These are phyloP conservation scores for Phytopythium sindhum DNA, from an alignment of 352 stramenopile genomes.

Conservation along the genomic window DNA sequence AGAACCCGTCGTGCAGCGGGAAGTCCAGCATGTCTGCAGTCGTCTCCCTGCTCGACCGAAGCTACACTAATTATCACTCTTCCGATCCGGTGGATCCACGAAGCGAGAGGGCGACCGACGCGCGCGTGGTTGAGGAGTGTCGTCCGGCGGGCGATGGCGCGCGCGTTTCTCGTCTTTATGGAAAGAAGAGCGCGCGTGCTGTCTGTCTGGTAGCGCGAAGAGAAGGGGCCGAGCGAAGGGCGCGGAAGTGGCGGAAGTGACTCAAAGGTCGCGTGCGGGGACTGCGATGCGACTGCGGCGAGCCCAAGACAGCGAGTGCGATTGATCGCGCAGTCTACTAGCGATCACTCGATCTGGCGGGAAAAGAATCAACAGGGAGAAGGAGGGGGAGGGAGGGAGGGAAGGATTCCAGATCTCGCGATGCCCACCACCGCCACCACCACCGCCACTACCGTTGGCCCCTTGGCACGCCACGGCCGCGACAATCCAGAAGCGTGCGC, in stretches of 20 bases:
- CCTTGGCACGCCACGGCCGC: background rate
- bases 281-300: too few species aligned
- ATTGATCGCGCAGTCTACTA: too few species aligned
- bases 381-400: too few species aligned
- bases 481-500: background rate
- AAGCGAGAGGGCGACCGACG: background rate
- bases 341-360: background rate
- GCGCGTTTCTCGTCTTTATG: background rate
- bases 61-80: background rate
- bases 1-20: slow-evolving; percentile 76
- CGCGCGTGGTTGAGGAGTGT: background rate
- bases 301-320: background rate
- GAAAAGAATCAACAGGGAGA: background rate
- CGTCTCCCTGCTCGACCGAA: background rate
- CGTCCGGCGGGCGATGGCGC: background rate
- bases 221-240: background rate
- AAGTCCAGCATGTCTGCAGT: slow-evolving; percentile 51
- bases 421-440: too few species aligned
- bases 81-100: background rate
- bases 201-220: background rate
- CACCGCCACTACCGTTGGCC: too few species aligned
- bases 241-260: background rate
- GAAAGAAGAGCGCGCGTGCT: too few species aligned
- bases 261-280: slow-evolving; percentile 1
- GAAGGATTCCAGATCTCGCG: background rate